A percentile compares a stretch with the other conserved stretches of the same genome.
Evolutionary conservation across 768 basidiomycete species (phyloP).

Genomic region (Xanthoconium stramineum): DNA sequence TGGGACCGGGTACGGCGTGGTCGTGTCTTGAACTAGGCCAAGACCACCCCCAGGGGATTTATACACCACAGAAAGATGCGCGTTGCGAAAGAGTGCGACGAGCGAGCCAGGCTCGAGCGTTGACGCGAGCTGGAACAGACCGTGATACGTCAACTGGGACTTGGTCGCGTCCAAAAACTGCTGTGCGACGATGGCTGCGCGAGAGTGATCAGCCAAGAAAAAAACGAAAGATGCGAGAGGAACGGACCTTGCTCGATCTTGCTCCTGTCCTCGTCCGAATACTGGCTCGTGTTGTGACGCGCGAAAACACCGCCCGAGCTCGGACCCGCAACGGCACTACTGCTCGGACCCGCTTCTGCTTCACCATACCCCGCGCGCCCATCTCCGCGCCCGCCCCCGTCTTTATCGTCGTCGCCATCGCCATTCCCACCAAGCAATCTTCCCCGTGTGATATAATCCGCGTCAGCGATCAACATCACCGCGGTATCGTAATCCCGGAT

Average conservation of each 20-base stretch:
- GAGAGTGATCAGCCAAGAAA: not conserved
- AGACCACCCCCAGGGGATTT: conserved; percentile 36
- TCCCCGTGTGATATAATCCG: conserved; percentile 69
- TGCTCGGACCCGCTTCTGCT: not conserved
- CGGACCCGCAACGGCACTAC: not conserved
- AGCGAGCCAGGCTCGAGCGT: conserved; percentile 49
- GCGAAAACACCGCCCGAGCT: conserved; percentile 2
- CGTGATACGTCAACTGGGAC: conserved; percentile 87
- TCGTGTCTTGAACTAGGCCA: not conserved
- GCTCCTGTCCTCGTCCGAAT: conserved; percentile 50
- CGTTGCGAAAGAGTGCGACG: conserved; percentile 88
- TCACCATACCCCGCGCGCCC: not conserved
- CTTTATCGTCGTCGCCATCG: not conserved
- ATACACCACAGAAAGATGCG: conserved; percentile 86
- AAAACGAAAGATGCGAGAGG: no score
- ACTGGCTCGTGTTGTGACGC: conserved; percentile 21
- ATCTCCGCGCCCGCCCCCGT: not conserved
- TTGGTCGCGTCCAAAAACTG: conserved; percentile 66
- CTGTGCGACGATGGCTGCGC: conserved; percentile 61
- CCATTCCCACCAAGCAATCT: conserved; percentile 39
- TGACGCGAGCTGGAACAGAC: conserved; percentile 73
- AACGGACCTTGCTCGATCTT: conserved; percentile 71
- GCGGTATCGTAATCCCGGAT: conserved; percentile 72
- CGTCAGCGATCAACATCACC: conserved; percentile 72
- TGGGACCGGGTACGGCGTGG: not conserved